Conservation (phyloP, 129 eudicot genomes). For the Rutidosis leptorrhynchoides region DNA sequence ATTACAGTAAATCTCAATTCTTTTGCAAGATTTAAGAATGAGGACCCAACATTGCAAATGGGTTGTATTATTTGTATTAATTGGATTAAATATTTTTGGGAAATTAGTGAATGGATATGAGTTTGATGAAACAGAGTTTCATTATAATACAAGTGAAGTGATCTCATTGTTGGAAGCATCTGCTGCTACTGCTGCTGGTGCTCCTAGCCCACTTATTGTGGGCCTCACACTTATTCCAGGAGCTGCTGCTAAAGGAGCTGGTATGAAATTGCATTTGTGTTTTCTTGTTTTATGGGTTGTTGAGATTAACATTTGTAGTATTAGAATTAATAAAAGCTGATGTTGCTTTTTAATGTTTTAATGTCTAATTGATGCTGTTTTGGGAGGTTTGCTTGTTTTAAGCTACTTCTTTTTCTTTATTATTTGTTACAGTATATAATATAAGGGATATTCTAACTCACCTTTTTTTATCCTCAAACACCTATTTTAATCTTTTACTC, state of each 20-base stretch:
- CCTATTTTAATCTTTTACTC: too few relatives aligned
- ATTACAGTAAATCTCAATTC: neutral
- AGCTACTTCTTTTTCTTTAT: neutral
- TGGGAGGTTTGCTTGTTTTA: slow-evolving; percentile 21
- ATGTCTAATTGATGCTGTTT: slow-evolving; percentile 8
- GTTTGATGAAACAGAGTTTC: slow-evolving; percentile 39
- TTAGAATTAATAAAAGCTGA: neutral
- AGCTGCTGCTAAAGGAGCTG: slow-evolving; percentile 88
- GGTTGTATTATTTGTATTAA: slow-evolving; percentile 20
- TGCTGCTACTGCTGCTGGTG: slow-evolving; percentile 38
- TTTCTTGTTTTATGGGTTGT: slow-evolving; percentile 9
- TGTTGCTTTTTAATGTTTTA: neutral
- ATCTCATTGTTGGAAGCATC: slow-evolving; percentile 44
- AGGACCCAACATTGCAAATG: slow-evolving; percentile 18
- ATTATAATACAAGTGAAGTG: slow-evolving; percentile 39
- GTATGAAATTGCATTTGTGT: slow-evolving; percentile 32
- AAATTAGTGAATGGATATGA: slow-evolving; percentile 30
- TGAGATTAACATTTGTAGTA: slow-evolving; percentile 11
- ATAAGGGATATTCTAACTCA: too few relatives aligned
- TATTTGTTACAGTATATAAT: slow-evolving; percentile 5
- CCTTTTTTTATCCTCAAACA: too few relatives aligned
- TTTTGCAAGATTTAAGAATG: slow-evolving; percentile 34
- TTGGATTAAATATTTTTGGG: slow-evolving; percentile 24
- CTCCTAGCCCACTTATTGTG: slow-evolving; percentile 53
- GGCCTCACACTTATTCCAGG: slow-evolving; percentile 66